Evolutionary conservation across 1,284 basidiomycete genomes (phyloP).

Genomic region (Trametes versicolor): DNA sequence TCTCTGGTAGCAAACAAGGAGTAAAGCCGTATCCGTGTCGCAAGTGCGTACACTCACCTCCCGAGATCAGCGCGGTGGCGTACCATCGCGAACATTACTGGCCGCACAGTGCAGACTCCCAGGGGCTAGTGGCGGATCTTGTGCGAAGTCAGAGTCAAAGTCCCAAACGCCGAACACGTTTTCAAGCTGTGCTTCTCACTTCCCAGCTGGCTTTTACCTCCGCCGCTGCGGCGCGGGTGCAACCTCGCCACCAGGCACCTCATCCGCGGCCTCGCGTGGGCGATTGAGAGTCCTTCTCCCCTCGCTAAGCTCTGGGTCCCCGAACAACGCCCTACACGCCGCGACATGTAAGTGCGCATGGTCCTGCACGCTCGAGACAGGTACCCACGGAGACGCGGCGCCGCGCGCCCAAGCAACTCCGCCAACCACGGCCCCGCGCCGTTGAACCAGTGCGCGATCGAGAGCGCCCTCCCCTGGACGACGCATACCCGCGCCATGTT

Average conservation of each 20-base stretch:
- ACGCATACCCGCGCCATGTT: conserved; percentile 26
- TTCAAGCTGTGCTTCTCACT: conserved; percentile 3
- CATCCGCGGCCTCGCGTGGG: conserved; percentile 35
- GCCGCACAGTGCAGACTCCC: conserved; percentile 30
- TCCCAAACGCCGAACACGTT: conserved; percentile 17
- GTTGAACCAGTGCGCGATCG: conserved; percentile 42
- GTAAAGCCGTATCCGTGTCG: background rate
- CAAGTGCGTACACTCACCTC: conserved; percentile 29
- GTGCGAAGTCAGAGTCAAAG: conserved; percentile 24
- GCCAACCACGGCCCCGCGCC: conserved; percentile 40
- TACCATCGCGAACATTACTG: conserved; percentile 40
- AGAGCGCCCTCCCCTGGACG: conserved; percentile 43
- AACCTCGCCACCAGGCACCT: conserved; percentile 29
- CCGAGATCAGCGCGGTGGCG: conserved; percentile 35
- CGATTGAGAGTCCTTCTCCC: conserved; percentile 23
- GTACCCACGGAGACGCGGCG: conserved; percentile 33
- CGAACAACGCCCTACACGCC: conserved; percentile 12
- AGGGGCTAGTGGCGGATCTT: conserved; percentile 19
- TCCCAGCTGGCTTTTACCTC: conserved; percentile 34
- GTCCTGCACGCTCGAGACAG: background rate
- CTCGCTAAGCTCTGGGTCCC: conserved; percentile 26
- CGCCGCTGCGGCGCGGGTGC: conserved; percentile 6
- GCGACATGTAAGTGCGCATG: conserved; percentile 14
- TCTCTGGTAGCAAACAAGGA: background rate
- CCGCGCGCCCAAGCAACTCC: conserved; percentile 28